Evolutionary conservation across 805 yeast genomes (phyloP).

Genomic region (Barnettozyma populi): DNA sequence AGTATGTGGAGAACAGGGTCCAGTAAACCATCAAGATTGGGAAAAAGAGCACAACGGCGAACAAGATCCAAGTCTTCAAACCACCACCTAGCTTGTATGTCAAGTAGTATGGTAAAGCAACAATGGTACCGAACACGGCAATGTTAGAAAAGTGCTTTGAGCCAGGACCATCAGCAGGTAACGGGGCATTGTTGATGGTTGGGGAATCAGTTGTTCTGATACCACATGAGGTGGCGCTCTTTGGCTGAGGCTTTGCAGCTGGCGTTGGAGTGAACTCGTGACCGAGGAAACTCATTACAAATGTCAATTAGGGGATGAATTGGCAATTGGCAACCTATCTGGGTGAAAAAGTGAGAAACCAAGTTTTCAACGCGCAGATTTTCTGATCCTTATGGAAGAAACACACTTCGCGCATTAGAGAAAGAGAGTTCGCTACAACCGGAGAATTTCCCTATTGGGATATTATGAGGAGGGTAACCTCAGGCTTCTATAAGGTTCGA

Average conservation of each 20-base stretch:
- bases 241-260: conserved; percentile 37
- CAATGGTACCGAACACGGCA: conserved; percentile 42
- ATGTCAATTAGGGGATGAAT: background rate
- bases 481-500: background rate
- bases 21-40: conserved; percentile 82
- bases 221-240: conserved; percentile 41
- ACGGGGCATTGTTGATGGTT: conserved; percentile 76
- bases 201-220: conserved; percentile 43
- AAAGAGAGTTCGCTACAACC: background rate
- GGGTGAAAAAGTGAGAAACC: background rate
- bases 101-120: conserved; percentile 56
- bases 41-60: conserved; percentile 46
- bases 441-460: background rate
- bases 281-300: conserved; percentile 24
- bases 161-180: conserved; percentile 92
- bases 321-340: background rate
- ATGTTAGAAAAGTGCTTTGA: conserved; percentile 67
- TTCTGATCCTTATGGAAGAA: background rate
- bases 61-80: conserved; percentile 57
- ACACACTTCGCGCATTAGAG: background rate
- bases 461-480: background rate
- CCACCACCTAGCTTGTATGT: conserved; percentile 68
- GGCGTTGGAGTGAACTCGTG: conserved; percentile 61
- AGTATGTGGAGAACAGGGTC: conserved; percentile 69
- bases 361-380: background rate